These are phyloP conservation scores for Insectozyma bohioensis DNA, from an alignment of 1,139 yeast genomes.

Conservation along the genomic window DNA sequence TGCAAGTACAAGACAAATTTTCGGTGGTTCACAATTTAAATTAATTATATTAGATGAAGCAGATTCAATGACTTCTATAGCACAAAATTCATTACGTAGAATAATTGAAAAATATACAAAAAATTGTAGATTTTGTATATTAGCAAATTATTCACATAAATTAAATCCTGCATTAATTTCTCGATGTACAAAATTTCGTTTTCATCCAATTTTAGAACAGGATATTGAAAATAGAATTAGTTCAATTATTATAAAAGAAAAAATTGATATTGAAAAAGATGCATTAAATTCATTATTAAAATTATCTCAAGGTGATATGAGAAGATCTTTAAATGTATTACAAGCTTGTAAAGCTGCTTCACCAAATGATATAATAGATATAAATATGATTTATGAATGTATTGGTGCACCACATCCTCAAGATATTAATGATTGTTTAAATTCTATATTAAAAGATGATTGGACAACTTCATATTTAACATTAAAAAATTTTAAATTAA, in stretches of 20 bases:
- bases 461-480: conserved; percentile 80
- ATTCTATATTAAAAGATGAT: conserved; percentile 78
- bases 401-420: conserved; percentile 94
- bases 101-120: conserved; percentile 92
- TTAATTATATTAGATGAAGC: conserved; percentile 95
- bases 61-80: conserved; percentile 97
- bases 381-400: conserved; percentile 84
- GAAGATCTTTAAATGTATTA: conserved; percentile 87
- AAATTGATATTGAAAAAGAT: conserved; percentile 52
- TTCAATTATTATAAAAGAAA: conserved; percentile 68
- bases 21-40: conserved; percentile 64
- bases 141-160: conserved; percentile 96
- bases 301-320: conserved; percentile 91
- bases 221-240: conserved; percentile 70
- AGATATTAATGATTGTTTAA: conserved; percentile 74
- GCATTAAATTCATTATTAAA: conserved; percentile 69
- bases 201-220: conserved; percentile 70
- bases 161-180: conserved; percentile 92
- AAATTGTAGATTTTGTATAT: conserved; percentile 91
- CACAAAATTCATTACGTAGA: conserved; percentile 88
- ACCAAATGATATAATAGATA: conserved; percentile 54
- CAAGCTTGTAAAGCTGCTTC: conserved; percentile 91
- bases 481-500: conserved; percentile 57
- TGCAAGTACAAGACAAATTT: conserved; percentile 90
- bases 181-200: conserved; percentile 92